phyloP scores from a whole-genome alignment of 208 protist genomes.

The Trichomonas tenax region DNA sequence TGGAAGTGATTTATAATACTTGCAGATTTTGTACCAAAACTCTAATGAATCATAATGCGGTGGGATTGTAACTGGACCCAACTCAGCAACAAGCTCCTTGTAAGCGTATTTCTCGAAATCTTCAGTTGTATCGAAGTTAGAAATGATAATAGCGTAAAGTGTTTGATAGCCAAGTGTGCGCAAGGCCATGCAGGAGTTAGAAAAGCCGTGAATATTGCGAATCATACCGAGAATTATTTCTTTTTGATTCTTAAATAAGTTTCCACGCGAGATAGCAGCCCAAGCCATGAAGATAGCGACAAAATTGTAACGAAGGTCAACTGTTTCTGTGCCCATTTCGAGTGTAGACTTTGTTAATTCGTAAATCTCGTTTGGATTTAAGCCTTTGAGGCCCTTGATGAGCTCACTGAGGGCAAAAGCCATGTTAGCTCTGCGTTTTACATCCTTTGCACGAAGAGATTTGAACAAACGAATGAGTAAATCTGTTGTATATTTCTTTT shows the following conservation, averaged over 20 bases:
- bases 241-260: background rate
- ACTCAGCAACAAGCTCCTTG: background rate
- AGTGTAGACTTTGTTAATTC: background rate
- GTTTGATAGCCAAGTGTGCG: background rate
- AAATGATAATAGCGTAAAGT: background rate
- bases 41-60: background rate
- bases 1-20: background rate
- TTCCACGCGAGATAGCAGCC: background rate
- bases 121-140: background rate
- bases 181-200: background rate
- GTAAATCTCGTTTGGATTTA: background rate
- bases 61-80: background rate
- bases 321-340: background rate
- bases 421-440: background rate
- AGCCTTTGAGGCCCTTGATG: background rate
- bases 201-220: background rate
- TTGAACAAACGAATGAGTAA: background rate
- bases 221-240: background rate
- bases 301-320: background rate
- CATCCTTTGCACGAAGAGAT: background rate
- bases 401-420: background rate
- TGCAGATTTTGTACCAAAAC: background rate
- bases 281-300: background rate
- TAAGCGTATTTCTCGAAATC: background rate
- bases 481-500: background rate